Base-by-base conservation (phyloP, 2,329 filamentous ascomycete species). In the Cadophora gregata region DNA sequence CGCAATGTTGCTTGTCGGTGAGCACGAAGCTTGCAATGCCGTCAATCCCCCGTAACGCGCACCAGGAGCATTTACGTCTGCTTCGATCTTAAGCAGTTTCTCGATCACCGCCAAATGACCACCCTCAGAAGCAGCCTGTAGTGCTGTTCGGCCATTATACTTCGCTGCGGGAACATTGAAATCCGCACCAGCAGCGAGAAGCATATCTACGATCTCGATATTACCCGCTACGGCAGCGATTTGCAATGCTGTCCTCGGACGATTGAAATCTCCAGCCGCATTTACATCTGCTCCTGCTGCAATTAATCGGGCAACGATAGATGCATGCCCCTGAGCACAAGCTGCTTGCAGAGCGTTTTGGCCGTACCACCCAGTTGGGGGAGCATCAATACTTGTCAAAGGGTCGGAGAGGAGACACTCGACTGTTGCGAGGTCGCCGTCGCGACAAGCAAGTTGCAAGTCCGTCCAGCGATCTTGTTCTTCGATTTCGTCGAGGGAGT, bases 341-440 rank as follows among this genome's bases (percentile, higher is more conserved):
- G 56, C 56, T 47, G 56, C 56, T 59, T 59, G 56, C 1, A 59
- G 56, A 27, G 56, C 56, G 24, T 47, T 59, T n/a, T 59, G 56
- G 14, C 56, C 56, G 24, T 59, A 59, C 56, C 56, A 59, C 29
- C 56, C 56, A 19, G 19, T 14, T 29, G 56, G 56, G 4, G 56
- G 36, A 29, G 56, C 56, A 16, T 59, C 47, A 14, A 59, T 47
- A 27, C 47, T 59, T 8, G 56, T 59, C 4, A 25, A 45, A 19
- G 56, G 56, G 24, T 59, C 38, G 4, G 36, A 59, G 25, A 59
- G 56, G 4, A 59, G 56, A 45, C 21, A 21, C 24, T 59, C 56
- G 8, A 59, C 47, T n/a, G 33, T 45, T n/a, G 33, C 8, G 24
- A 59, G 56, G 25, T 47, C 25, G 4, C 56, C 56, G 12, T 59